A percentile compares a stretch with the other conserved stretches of the same genome.
Evolutionary conservation across 176 grass and related monocot genomes (phyloP).

Genomic region (Bolboschoenus planiculmis): DNA sequence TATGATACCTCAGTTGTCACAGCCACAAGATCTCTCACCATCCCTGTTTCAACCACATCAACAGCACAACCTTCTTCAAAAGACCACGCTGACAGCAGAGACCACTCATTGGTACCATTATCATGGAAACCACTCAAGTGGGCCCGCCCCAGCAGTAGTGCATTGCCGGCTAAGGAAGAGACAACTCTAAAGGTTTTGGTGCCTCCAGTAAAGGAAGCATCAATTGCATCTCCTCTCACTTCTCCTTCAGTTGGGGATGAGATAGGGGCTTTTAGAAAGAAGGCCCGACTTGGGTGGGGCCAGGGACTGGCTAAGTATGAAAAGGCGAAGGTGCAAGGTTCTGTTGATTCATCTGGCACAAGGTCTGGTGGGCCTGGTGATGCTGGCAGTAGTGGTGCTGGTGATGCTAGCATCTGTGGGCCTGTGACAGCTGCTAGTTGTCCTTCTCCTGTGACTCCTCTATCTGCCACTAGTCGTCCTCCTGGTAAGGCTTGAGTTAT

Average conservation of each 20-base stretch:
- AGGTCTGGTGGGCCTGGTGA: constrained; percentile 4
- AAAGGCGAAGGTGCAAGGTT: constrained; percentile 28
- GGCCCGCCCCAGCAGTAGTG: constrained; percentile 7
- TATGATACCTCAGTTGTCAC: constrained; percentile 17
- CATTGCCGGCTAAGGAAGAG: background rate
- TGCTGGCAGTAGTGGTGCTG: background rate
- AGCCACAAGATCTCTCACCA: constrained; percentile 13
- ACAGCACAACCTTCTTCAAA: constrained; percentile 5
- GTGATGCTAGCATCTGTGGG: background rate
- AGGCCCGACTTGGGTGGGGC: constrained; percentile 42
- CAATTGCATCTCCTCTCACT: background rate
- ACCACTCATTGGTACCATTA: constrained; percentile 2
- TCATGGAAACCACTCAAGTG: constrained; percentile 33
- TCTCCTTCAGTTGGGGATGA: constrained; percentile 17
- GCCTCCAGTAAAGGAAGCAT: constrained; percentile 10
- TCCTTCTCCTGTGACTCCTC: constrained; percentile 25
- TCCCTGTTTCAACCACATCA: constrained; percentile 3
- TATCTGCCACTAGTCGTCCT: constrained; percentile 27
- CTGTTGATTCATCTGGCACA: background rate
- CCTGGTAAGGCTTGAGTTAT: constrained; percentile 20
- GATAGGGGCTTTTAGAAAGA: constrained; percentile 27
- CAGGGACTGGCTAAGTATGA: constrained; percentile 53
- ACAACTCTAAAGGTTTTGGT: constrained; percentile 1
- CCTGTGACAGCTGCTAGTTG: constrained; percentile 13
- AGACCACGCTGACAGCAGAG: constrained; percentile 9